A percentile compares a stretch with the other conserved stretches of the same genome.
These are phyloP conservation scores for Boechera divaricarpa DNA, from an alignment of 345 rosid species.

Conservation along the genomic window DNA sequence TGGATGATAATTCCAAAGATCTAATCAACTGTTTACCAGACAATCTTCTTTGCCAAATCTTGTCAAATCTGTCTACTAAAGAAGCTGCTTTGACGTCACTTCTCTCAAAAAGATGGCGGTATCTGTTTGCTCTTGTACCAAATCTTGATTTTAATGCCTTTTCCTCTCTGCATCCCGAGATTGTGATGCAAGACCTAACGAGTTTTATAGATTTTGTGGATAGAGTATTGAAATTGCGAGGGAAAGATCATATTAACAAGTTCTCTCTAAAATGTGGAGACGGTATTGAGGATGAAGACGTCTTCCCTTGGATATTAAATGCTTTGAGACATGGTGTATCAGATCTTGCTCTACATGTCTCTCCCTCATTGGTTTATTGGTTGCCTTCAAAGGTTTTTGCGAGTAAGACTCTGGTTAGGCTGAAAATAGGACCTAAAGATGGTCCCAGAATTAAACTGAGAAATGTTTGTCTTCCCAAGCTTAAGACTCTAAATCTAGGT, in stretches of 20 bases:
- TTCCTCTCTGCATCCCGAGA: not conserved
- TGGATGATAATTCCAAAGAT: slow-evolving; percentile 29
- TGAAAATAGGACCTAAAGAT: slow-evolving; percentile 30
- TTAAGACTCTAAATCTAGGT: slow-evolving; percentile 18
- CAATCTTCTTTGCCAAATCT: slow-evolving; percentile 42
- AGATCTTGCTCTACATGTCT: slow-evolving; percentile 34
- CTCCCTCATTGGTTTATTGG: slow-evolving; percentile 41
- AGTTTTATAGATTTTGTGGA: slow-evolving; percentile 43
- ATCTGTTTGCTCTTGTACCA: slow-evolving; percentile 37
- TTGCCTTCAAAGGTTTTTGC: slow-evolving; percentile 36
- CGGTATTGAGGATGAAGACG: slow-evolving; percentile 39
- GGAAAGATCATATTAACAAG: slow-evolving; percentile 30
- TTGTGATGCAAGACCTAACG: not conserved
- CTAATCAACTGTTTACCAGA: slow-evolving; percentile 36
- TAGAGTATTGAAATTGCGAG: slow-evolving; percentile 36
- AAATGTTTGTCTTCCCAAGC: slow-evolving; percentile 39
- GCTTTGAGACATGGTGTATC: slow-evolving; percentile 40
- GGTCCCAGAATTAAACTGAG: slow-evolving; percentile 35
- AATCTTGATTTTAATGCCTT: slow-evolving; percentile 30
- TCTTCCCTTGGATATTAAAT: slow-evolving; percentile 41
- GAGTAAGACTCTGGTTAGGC: slow-evolving; percentile 37
- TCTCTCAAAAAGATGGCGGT: slow-evolving; percentile 40
- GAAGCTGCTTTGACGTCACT: slow-evolving; percentile 43
- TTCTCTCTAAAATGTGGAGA: slow-evolving; percentile 44
- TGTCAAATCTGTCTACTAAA: slow-evolving; percentile 36